Percentiles rank a stretch among this genome's conserved stretches.
These are phyloP conservation scores for Ascochyta fabae DNA, from an alignment of 2,329 filamentous ascomycete genomes.

Conservation along the genomic window DNA sequence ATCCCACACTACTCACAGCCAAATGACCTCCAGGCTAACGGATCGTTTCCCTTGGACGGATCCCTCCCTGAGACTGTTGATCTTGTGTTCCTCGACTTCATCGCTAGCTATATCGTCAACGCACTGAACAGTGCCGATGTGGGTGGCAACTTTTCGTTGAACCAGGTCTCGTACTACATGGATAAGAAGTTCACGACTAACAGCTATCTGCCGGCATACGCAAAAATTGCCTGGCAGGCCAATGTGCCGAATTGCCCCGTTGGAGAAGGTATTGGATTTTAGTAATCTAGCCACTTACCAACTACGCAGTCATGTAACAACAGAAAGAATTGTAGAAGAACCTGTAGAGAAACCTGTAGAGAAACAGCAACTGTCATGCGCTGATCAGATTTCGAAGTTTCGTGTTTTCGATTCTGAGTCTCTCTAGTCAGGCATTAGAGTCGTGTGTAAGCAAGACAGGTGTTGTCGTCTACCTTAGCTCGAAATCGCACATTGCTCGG, in stretches of 20 bases:
- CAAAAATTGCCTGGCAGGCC: conserved; percentile 50
- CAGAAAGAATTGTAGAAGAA: too few species aligned
- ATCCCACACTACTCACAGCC: conserved; percentile 59
- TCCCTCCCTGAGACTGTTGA: conserved; percentile 56
- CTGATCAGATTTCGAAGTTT: too few species aligned
- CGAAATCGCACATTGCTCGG: too few species aligned
- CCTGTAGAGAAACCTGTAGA: too few species aligned
- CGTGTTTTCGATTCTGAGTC: too few species aligned
- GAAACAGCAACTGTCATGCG: too few species aligned
- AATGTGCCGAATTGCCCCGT: conserved; percentile 51
- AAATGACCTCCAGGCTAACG: conserved; percentile 59
- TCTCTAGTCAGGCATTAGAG: too few species aligned
- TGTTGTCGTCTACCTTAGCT: too few species aligned
- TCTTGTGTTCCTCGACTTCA: conserved; percentile 62
- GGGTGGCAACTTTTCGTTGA: conserved; percentile 40
- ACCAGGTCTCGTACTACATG: conserved; percentile 48
- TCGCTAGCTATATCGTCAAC: conserved; percentile 45
- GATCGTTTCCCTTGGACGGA: conserved; percentile 55
- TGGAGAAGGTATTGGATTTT: conserved; percentile 40
- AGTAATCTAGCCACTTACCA: neutral
- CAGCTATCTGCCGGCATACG: conserved; percentile 51
- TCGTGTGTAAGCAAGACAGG: too few species aligned
- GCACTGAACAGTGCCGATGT: conserved; percentile 43
- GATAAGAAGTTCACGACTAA: conserved; percentile 52
- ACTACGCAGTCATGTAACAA: too few species aligned